These are phyloP conservation scores for Globisporangium abappressorium DNA, from an alignment of 352 stramenopile species.

Conservation along the genomic window DNA sequence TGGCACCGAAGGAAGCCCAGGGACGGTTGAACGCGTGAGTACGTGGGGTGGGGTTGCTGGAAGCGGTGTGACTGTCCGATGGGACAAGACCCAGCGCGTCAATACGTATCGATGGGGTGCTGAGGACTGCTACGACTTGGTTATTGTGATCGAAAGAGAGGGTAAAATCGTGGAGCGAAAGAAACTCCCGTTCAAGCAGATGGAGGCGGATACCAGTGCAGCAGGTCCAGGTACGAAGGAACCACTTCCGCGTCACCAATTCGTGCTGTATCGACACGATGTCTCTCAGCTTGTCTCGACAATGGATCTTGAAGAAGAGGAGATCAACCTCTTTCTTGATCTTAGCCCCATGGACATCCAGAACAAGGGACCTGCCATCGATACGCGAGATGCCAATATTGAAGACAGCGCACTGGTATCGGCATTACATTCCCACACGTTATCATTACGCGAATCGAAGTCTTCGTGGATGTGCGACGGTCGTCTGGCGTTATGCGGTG, in stretches of 20 bases:
- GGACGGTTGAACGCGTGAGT: conserved; percentile 76
- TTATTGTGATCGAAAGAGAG: conserved; percentile 61
- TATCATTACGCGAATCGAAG: conserved; percentile 42
- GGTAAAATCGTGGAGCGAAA: conserved; percentile 46
- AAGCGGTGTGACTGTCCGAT: conserved; percentile 74
- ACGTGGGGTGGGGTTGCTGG: conserved; percentile 75
- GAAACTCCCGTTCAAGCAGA: conserved; percentile 34
- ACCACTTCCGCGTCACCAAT: conserved; percentile 43
- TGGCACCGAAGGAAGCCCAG: conserved; percentile 49
- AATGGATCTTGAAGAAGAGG: conserved; percentile 46
- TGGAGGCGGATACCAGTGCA: conserved; percentile 18
- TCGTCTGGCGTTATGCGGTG: conserved; percentile 44
- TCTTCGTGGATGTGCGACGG: conserved; percentile 81
- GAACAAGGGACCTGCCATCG: neutral
- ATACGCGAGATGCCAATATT: conserved; percentile 13
- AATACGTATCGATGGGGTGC: conserved; percentile 83
- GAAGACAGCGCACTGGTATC: conserved; percentile 30
- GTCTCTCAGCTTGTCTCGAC: conserved; percentile 45
- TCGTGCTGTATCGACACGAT: conserved; percentile 60
- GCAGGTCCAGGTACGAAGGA: conserved; percentile 17
- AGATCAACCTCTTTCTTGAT: conserved; percentile 57
- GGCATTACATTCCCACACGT: conserved; percentile 49
- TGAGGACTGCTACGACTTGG: conserved; percentile 73
- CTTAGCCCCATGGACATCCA: conserved; percentile 24
- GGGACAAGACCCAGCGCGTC: conserved; percentile 81